These are phyloP conservation scores for Mycena polygramma DNA, from an alignment of 768 basidiomycete genomes.

Conservation along the genomic window DNA sequence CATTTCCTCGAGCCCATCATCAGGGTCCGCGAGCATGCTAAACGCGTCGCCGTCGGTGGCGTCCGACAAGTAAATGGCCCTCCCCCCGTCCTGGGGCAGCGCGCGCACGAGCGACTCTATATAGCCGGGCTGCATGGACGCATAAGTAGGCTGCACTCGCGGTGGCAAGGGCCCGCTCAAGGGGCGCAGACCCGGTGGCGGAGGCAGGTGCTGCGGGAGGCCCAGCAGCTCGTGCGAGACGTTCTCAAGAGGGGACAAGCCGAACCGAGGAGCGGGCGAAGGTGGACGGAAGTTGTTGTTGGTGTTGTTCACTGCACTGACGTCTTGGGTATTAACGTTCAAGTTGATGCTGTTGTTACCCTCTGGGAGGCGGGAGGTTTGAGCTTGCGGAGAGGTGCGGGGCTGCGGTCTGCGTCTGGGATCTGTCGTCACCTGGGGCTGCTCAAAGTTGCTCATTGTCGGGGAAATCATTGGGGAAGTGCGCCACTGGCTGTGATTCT, in stretches of 20 bases:
- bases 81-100: too few relatives aligned
- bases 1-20: too few relatives aligned
- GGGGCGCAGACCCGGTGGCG: conserved; percentile 50
- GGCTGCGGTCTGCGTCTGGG: conserved; percentile 31
- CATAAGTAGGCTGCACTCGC: too few relatives aligned
- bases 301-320: conserved; percentile 8
- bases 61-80: conserved; percentile 58
- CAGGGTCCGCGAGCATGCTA: too few relatives aligned
- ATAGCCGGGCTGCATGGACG: neutral
- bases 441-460: conserved; percentile 27
- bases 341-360: neutral
- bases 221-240: conserved; percentile 54
- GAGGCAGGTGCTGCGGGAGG: conserved; percentile 63
- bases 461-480: conserved; percentile 30
- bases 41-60: conserved; percentile 33
- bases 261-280: conserved; percentile 35
- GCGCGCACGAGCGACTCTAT: too few relatives aligned
- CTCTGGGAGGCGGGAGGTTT: conserved; percentile 22
- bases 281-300: conserved; percentile 21
- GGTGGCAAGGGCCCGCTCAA: too few relatives aligned
- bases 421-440: conserved; percentile 22
- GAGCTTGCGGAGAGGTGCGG: conserved; percentile 7
- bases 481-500: conserved; percentile 4
- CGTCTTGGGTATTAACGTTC: conserved; percentile 19
- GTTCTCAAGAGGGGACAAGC: conserved; percentile 41